Evolutionary conservation across 768 basidiomycete genomes (phyloP).

Genomic region (Termitomyces sp.): DNA sequence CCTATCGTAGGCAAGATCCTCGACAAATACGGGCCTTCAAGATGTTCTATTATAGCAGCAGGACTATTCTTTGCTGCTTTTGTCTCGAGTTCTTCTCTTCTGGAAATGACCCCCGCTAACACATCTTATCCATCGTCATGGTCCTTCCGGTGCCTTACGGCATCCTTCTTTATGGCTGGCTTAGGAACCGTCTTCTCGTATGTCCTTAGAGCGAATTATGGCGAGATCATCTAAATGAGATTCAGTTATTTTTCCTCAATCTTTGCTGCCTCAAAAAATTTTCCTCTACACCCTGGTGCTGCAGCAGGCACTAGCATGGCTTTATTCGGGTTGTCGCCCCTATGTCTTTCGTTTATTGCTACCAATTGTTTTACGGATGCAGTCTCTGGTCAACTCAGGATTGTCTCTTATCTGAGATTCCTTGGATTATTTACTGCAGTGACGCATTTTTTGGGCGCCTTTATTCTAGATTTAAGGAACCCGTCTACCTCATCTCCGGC

Average conservation of each 20-base stretch:
- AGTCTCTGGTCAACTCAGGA: slow-evolving; percentile 36
- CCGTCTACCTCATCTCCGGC: background rate
- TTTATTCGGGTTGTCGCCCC: slow-evolving; percentile 76
- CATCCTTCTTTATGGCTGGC: slow-evolving; percentile 58
- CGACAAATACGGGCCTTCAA: slow-evolving; percentile 62
- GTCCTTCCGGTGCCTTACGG: slow-evolving; percentile 46
- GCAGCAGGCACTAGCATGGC: slow-evolving; percentile 65
- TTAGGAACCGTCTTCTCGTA: slow-evolving; percentile 71
- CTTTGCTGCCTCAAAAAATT: slow-evolving; percentile 69
- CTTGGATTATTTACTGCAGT: slow-evolving; percentile 47
- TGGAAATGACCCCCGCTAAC: slow-evolving; percentile 38
- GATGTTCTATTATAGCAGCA: slow-evolving; percentile 59
- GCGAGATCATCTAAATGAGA: background rate
- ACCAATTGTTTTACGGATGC: slow-evolving; percentile 51
- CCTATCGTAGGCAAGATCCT: slow-evolving; percentile 63
- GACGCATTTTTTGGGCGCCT: slow-evolving; percentile 49
- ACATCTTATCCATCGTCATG: slow-evolving; percentile 30
- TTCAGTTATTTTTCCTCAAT: slow-evolving; percentile 62
- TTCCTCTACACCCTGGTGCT: slow-evolving; percentile 58
- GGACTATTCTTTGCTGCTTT: slow-evolving; percentile 56
- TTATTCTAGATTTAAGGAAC: slow-evolving; percentile 27
- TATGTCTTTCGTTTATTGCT: slow-evolving; percentile 63
- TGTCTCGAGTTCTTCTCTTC: slow-evolving; percentile 53
- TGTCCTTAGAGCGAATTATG: slow-evolving; percentile 19
- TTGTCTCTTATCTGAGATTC: slow-evolving; percentile 46